These are phyloP conservation scores for Lathyrus oleraceus DNA, from an alignment of 306 rosid genomes.

Conservation along the genomic window DNA sequence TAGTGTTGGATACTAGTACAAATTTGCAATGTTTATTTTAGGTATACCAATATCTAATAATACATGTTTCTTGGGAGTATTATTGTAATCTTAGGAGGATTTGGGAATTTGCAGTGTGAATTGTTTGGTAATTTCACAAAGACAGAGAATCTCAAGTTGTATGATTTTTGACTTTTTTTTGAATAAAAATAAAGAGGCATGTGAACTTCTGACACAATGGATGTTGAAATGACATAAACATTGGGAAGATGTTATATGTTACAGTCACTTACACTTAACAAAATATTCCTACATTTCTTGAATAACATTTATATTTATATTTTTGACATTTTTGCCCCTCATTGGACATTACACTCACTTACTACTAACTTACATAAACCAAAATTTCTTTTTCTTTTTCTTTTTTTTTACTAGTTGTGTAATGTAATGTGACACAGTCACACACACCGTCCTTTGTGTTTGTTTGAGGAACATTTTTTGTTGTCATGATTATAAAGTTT, in stretches of 20 bases:
- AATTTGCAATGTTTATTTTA: background rate
- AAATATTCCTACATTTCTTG: background rate
- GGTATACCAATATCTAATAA: background rate
- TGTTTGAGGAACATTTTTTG: background rate
- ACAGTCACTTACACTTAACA: background rate
- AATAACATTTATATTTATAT: background rate
- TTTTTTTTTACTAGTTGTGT: too few relatives aligned
- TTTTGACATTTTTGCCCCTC: background rate
- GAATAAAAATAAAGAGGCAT: conserved; percentile 16
- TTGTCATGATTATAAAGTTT: conserved; percentile 39
- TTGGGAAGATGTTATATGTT: conserved; percentile 18
- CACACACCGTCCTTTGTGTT: background rate
- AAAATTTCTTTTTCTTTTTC: background rate
- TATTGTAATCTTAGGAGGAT: background rate
- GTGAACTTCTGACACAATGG: conserved; percentile 42
- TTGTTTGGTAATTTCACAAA: conserved; percentile 15
- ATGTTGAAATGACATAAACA: conserved; percentile 39
- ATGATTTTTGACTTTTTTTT: conserved; percentile 38
- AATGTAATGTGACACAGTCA: background rate
- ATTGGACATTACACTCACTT: too few relatives aligned
- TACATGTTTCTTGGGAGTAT: background rate
- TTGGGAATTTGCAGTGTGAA: conserved; percentile 1
- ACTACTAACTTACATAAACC: background rate
- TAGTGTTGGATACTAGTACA: background rate
- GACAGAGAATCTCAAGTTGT: conserved; percentile 32